A percentile compares a stretch with the other conserved stretches of the same genome.
Conservation (phyloP, 2,329 filamentous ascomycete species). For the Hyphodiscus sp. region DNA sequence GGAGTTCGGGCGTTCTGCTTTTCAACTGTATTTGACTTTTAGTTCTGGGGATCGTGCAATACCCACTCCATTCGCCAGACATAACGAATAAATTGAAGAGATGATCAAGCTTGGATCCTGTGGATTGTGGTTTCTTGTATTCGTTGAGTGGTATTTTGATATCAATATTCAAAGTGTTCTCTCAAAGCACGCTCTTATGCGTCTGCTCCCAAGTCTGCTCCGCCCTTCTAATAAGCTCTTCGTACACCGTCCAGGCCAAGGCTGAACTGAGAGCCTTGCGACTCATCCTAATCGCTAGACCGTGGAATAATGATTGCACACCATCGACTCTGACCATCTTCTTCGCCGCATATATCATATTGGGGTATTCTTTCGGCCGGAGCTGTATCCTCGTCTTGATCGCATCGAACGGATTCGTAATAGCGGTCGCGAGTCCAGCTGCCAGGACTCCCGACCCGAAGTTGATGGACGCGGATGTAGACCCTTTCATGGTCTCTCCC, state of each 20-base stretch:
- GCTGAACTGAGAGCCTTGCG: conserved; percentile 90
- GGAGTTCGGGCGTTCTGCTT: conserved; percentile 4
- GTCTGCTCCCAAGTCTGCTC: conserved; percentile 28
- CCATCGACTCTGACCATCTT: conserved; percentile 82
- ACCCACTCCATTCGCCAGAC: conserved; percentile 17
- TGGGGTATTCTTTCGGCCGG: conserved; percentile 74
- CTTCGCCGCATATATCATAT: conserved; percentile 70
- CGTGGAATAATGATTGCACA: conserved; percentile 73
- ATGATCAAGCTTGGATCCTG: neutral
- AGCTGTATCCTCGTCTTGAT: conserved; percentile 94
- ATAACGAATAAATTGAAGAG: neutral
- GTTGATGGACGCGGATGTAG: conserved; percentile 64
- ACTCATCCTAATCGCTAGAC: conserved; percentile 77
- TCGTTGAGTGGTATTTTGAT: conserved; percentile 11
- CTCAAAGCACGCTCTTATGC: conserved; percentile 13
- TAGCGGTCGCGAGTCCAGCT: conserved; percentile 72
- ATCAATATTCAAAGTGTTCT: conserved; percentile 2
- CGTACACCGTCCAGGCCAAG: conserved; percentile 96
- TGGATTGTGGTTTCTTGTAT: neutral
- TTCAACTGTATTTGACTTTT: conserved; percentile 1
- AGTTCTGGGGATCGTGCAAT: conserved; percentile 10
- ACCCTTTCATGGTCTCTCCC: conserved; percentile 23
- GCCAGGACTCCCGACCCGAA: conserved; percentile 77
- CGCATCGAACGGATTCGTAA: conserved; percentile 95
- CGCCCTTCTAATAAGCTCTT: conserved; percentile 78